Evolutionary conservation across 768 basidiomycete species (phyloP).

Genomic region (Rhodotorula sphaerocarpa): DNA sequence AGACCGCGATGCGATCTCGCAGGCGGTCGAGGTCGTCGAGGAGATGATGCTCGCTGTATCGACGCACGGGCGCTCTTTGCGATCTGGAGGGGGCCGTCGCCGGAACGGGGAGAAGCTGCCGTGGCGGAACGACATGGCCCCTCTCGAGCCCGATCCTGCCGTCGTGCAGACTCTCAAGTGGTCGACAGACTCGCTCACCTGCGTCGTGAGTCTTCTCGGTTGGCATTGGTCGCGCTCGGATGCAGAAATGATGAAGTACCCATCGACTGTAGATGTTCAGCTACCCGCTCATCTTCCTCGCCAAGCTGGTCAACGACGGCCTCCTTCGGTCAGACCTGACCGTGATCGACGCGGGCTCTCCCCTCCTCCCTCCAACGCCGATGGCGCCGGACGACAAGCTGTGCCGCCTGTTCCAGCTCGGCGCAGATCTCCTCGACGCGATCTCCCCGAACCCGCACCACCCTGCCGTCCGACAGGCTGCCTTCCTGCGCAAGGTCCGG

Average conservation of each 20-base stretch:
- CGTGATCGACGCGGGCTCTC: constrained; percentile 15
- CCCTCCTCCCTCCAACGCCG: constrained; percentile 6
- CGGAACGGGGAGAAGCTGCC: not conserved
- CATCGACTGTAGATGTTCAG: constrained; percentile 19
- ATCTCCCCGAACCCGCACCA: constrained; percentile 28
- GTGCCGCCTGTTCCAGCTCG: constrained; percentile 31
- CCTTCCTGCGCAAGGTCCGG: constrained; percentile 31
- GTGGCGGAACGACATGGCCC: not conserved
- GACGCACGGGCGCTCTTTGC: not conserved
- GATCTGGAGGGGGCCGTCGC: not conserved
- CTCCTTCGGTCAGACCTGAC: constrained; percentile 28
- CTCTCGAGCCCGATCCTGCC: constrained; percentile 15
- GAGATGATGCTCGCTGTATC: constrained; percentile 23
- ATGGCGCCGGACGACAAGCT: constrained; percentile 27
- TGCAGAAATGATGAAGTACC: not conserved
- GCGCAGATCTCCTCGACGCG: constrained; percentile 34
- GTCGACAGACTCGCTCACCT: constrained; percentile 28
- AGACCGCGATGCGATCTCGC: constrained; percentile 11
- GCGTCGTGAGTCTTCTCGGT: constrained; percentile 22
- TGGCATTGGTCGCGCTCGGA: no score
- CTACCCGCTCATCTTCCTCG: constrained; percentile 32
- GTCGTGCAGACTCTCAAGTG: constrained; percentile 22
- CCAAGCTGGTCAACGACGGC: constrained; percentile 32
- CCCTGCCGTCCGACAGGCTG: constrained; percentile 27
- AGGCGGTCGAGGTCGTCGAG: constrained; percentile 19